Base-by-base conservation (phyloP, 2,329 filamentous ascomycete species). In the Calonectria ilicicola region DNA sequence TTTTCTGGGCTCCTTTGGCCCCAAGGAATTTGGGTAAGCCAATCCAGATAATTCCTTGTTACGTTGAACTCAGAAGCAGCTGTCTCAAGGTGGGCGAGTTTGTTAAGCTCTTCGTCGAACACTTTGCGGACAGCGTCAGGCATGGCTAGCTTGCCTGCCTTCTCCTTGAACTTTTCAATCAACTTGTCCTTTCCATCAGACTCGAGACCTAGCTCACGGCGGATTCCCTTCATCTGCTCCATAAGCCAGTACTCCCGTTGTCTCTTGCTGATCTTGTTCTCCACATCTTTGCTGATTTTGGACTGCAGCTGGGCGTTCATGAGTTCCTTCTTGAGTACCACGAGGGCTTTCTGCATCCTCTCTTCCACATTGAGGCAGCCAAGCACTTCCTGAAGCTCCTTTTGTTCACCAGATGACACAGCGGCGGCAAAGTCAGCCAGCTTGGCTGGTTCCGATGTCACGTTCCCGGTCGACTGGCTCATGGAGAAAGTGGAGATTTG, bases 221-320 rank as follows among this genome's bases (percentile, higher is more conserved):
- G 93, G 81, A 99, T 99, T 29, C 96, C 97, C 87, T 98, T 98
- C 96, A 99, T 98, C 84, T 99, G 97, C 85, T 99, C 97, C 95
- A 98, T 97, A 58, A 99, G 87, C 94, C 95, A 98, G 86, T 98
- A 99, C 82, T 99, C 97, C 65, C 97, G 92, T 83, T 99, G 97
- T 35, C 96, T 93, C 86, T 99, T 98, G 79, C 96, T 96, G 67
- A 99, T 98, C 85, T 98, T 98, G 81, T 91, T 95, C 83, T 98
- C 97, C 21, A 99, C 97, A 81, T 99, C 97, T 85, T 98, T 98
- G 71, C 94, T 95, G 71, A 99, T 98, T 88, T 98, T 99, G 70
- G 94, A 96, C 83, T 98, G 96, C 35, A 99, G 88, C 82, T 98
- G 95, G 0, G 97, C 97, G 78, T 98, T 99, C 94, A 98, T 98